phyloP scores from a whole-genome alignment of 2,329 filamentous ascomycete genomes.

The Clonostachys chloroleuca region DNA sequence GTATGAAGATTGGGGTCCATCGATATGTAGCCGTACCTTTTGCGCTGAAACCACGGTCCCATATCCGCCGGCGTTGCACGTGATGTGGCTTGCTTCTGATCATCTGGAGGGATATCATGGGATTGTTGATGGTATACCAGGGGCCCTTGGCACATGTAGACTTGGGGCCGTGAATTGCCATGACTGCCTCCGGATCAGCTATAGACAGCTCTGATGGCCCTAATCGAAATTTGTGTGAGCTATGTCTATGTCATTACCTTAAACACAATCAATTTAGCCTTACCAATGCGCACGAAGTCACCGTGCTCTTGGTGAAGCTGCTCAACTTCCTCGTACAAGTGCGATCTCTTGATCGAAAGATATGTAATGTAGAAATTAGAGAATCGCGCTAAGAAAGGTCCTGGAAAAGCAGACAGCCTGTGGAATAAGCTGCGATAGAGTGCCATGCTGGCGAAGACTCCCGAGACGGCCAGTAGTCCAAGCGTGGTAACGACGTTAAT shows the following conservation, averaged over 20 bases:
- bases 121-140: conserved; percentile 23
- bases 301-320: conserved; percentile 17
- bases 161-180: conserved; percentile 15
- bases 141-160: conserved; percentile 21
- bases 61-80: conserved; percentile 3
- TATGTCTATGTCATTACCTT: background rate
- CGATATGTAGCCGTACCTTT: too few species aligned
- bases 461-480: background rate
- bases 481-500: too few species aligned
- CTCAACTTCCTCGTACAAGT: conserved; percentile 15
- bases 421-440: conserved; percentile 9
- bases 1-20: too few species aligned
- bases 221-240: conserved; percentile 1
- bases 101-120: conserved; percentile 18
- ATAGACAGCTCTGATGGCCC: conserved; percentile 24
- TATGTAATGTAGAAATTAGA: conserved; percentile 13
- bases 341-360: conserved; percentile 10
- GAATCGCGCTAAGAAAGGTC: conserved; percentile 7
- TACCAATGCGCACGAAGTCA: conserved; percentile 18
- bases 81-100: conserved; percentile 21
- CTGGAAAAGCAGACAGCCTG: conserved; percentile 8
- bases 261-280: background rate
- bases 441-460: conserved; percentile 8
- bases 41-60: too few species aligned
- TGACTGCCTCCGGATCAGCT: conserved; percentile 16